Percentiles rank a stretch among this genome's conserved stretches.
phyloP scores from a whole-genome alignment of 78 protist genomes.

The Polysphondylium violaceum region DNA sequence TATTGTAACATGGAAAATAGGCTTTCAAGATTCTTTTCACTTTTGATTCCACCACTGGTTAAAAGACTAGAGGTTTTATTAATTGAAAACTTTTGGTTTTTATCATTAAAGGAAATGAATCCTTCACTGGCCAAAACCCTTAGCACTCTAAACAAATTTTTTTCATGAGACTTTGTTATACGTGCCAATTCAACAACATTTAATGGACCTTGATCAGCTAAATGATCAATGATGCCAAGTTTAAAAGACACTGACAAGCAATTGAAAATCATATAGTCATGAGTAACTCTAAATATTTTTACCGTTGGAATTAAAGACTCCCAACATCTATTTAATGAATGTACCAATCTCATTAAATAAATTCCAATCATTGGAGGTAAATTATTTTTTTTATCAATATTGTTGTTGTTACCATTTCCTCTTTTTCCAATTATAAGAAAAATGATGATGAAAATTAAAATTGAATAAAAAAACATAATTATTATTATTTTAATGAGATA shows the following conservation, averaged over 20 bases:
- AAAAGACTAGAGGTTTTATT: neutral
- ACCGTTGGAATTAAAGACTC: conserved; percentile 38
- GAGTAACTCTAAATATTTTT: conserved; percentile 30
- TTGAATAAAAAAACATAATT: too few relatives aligned
- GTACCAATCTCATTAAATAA: conserved; percentile 35
- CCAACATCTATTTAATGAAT: conserved; percentile 47
- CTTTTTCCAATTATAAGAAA: too few relatives aligned
- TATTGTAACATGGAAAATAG: conserved; percentile 12
- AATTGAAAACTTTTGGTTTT: neutral
- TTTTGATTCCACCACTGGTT: too few relatives aligned
- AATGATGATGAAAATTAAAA: too few relatives aligned
- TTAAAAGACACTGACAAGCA: conserved; percentile 41
- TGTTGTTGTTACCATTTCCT: too few relatives aligned
- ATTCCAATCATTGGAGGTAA: conserved; percentile 44
- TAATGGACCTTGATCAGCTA: conserved; percentile 8
- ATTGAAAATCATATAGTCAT: conserved; percentile 59
- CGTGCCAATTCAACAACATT: conserved; percentile 1
- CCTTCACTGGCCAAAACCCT: conserved; percentile 31
- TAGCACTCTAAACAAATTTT: conserved; percentile 6
- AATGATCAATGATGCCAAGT: conserved; percentile 25
- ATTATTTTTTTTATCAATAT: conserved; percentile 15
- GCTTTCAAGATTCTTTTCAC: neutral
- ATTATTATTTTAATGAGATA: too few relatives aligned
- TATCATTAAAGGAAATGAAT: conserved; percentile 22
- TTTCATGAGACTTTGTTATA: conserved; percentile 12